These are phyloP conservation scores for Asterophora lycoperdoides DNA, from an alignment of 768 basidiomycete genomes.

Conservation along the genomic window DNA sequence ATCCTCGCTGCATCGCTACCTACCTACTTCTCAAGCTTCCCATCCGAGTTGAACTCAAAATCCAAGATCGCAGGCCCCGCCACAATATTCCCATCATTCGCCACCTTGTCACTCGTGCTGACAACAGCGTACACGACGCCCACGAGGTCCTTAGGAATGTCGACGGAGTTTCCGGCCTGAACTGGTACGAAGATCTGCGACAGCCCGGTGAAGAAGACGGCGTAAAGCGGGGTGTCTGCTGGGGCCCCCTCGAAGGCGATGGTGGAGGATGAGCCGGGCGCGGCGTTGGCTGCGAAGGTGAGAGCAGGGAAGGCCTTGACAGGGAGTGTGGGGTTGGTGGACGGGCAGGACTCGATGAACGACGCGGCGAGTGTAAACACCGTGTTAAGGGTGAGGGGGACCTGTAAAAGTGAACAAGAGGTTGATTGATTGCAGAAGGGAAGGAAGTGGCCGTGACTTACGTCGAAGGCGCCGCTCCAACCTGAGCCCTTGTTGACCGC, in stretches of 20 bases:
- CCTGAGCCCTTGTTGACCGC: constrained; percentile 38
- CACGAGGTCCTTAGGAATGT: constrained; percentile 32
- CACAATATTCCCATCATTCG: constrained; percentile 31
- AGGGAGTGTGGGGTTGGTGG: constrained; percentile 47
- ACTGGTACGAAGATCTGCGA: constrained; percentile 29
- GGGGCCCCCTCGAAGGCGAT: constrained; percentile 12
- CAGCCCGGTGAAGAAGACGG: constrained; percentile 43
- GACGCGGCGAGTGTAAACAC: constrained; percentile 36
- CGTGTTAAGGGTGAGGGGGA: constrained; percentile 26
- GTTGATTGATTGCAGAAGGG: constrained; percentile 14
- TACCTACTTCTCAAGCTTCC: too few relatives aligned
- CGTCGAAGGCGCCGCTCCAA: constrained; percentile 54
- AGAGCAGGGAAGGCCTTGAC: constrained; percentile 52
- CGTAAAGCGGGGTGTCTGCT: constrained; percentile 23
- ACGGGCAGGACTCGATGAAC: constrained; percentile 54
- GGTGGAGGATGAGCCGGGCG: constrained; percentile 21
- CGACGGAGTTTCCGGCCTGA: constrained; percentile 24
- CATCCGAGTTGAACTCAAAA: too few relatives aligned
- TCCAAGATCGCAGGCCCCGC: too few relatives aligned
- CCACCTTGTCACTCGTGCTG: constrained; percentile 23
- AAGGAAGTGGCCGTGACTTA: constrained; percentile 12
- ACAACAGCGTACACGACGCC: constrained; percentile 53
- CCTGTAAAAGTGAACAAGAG: constrained; percentile 16
- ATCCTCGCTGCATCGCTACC: too few relatives aligned
- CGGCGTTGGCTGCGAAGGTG: constrained; percentile 23